Evolutionary conservation across 73 alveolate species (phyloP).

Genomic region (Paramecium sonneborni): DNA sequence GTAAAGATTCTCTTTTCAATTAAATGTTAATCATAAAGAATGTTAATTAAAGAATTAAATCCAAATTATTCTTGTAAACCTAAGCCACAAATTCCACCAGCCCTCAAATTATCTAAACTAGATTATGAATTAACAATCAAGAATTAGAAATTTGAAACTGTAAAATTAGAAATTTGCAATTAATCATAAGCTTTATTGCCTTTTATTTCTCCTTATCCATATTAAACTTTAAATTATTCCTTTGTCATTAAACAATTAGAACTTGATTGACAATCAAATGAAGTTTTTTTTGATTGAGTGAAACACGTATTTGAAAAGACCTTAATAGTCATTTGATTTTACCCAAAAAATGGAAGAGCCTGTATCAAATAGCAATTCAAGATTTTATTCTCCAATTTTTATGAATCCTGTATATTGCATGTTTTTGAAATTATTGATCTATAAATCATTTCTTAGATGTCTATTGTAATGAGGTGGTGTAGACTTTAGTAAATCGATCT

Average conservation of each 20-base stretch:
- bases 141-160: not conserved
- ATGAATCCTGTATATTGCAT: not conserved
- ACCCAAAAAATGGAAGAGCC: slow-evolving; percentile 9
- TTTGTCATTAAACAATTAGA: not conserved
- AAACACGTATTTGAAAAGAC: not conserved
- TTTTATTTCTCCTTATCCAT: not conserved
- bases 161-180: not conserved
- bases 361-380: not conserved
- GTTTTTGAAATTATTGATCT: not conserved
- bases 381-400: not conserved
- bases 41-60: not conserved
- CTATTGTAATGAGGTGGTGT: not conserved
- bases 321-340: not conserved
- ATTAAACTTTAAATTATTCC: not conserved
- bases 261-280: slow-evolving; percentile 12
- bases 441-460: not conserved
- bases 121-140: not conserved
- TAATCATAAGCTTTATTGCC: slow-evolving; percentile 3
- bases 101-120: not conserved
- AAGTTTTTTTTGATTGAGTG: not conserved
- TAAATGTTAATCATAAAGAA: not conserved
- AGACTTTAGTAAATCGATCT: not conserved
- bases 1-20: not conserved
- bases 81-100: slow-evolving; percentile 25
- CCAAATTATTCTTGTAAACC: not conserved